Evolutionary conservation across 805 yeast genomes (phyloP).

Genomic region (Ogataea thermomethanolica): DNA sequence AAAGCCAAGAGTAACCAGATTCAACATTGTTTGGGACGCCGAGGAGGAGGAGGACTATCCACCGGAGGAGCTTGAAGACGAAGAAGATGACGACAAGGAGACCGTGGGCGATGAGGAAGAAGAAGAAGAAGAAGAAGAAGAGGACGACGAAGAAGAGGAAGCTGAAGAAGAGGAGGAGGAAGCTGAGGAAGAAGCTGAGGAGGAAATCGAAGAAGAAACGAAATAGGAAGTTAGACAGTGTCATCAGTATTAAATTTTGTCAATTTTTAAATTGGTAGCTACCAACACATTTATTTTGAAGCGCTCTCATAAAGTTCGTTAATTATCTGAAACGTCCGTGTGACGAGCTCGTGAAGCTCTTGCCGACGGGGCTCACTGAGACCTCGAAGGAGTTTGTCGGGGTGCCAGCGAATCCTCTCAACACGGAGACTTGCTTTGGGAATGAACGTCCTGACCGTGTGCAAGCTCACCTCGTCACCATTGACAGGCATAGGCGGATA

Average conservation of each 20-base stretch:
- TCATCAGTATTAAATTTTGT: not conserved
- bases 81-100: conserved; percentile 53
- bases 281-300: not conserved
- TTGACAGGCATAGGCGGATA: conserved; percentile 20
- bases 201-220: conserved; percentile 23
- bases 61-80: conserved; percentile 63
- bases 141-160: conserved; percentile 40
- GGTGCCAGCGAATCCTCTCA: conserved; percentile 69
- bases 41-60: conserved; percentile 67
- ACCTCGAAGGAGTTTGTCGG: conserved; percentile 50
- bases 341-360: conserved; percentile 24
- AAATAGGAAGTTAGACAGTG: conserved; percentile 20
- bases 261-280: not conserved
- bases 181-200: conserved; percentile 23
- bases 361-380: conserved; percentile 7
- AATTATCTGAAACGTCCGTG: conserved; percentile 41
- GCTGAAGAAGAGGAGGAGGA: conserved; percentile 38
- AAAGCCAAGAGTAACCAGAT: conserved; percentile 95
- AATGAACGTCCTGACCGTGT: conserved; percentile 18
- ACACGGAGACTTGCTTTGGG: conserved; percentile 30
- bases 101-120: conserved; percentile 60
- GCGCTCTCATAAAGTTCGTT: conserved; percentile 33
- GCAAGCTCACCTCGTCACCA: conserved; percentile 13
- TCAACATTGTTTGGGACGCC: conserved; percentile 95
- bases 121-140: conserved; percentile 49